Conservation (phyloP, 192 early-diverging fungal genomes). For the Backusella tuberculispora region DNA sequence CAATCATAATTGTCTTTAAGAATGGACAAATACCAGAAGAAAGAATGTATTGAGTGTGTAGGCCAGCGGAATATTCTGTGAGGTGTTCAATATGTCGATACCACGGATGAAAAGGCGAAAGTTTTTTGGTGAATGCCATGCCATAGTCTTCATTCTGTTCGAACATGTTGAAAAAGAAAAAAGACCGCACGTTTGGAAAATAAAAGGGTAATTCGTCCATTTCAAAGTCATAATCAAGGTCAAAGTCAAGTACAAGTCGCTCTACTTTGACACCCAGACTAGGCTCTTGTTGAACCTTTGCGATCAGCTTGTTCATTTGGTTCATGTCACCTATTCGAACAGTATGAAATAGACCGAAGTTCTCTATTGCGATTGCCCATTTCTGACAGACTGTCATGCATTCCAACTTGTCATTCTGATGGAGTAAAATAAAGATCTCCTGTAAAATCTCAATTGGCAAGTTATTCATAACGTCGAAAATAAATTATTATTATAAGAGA, state of each 20-base stretch:
- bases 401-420: slow-evolving; percentile 14
- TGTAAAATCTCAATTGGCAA: not conserved
- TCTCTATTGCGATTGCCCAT: not conserved
- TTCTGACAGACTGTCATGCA: not conserved
- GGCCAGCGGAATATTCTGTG: not conserved
- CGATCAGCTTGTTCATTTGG: not conserved
- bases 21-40: not conserved
- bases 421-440: not conserved
- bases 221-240: not conserved
- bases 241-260: not conserved
- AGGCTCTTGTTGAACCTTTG: not conserved
- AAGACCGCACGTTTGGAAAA: not conserved
- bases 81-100: not conserved
- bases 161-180: not conserved
- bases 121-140: not conserved
- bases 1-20: not conserved
- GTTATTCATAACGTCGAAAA: not conserved
- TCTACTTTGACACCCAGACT: not conserved
- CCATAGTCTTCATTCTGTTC: not conserved
- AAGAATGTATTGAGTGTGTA: not conserved
- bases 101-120: not conserved
- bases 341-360: not conserved
- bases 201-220: not conserved
- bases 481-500: not conserved
- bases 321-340: not conserved